A percentile compares a stretch with the other conserved stretches of the same genome.
These are phyloP conservation scores for Tylopilus rubrobrunneus DNA, from an alignment of 768 basidiomycete genomes.

Conservation along the genomic window DNA sequence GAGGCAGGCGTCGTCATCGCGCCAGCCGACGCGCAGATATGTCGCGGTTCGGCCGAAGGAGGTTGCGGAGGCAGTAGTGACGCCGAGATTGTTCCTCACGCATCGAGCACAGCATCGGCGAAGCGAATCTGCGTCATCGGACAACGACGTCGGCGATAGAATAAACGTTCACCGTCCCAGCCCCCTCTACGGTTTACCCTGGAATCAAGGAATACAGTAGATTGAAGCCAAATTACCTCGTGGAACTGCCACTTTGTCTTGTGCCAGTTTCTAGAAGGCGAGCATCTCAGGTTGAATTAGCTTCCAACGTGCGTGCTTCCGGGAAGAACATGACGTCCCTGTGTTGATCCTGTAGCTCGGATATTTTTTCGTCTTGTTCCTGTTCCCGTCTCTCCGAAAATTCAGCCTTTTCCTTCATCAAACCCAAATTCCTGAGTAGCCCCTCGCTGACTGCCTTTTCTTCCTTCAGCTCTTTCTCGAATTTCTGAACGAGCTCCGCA, in stretches of 20 bases:
- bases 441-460: constrained; percentile 81
- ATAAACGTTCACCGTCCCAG: background rate
- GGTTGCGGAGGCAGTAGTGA: constrained; percentile 1
- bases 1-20: constrained; percentile 29
- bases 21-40: constrained; percentile 6
- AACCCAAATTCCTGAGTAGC: constrained; percentile 67
- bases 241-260: background rate
- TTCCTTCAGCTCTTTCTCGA: constrained; percentile 74
- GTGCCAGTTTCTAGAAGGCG: background rate
- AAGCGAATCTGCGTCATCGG: constrained; percentile 21
- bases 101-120: constrained; percentile 20
- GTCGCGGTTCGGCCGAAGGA: constrained; percentile 5
- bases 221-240: background rate
- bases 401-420: constrained; percentile 55
- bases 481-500: constrained; percentile 54
- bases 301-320: constrained; percentile 55
- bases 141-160: constrained; percentile 1
- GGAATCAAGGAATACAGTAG: background rate
- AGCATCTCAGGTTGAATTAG: background rate
- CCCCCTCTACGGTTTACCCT: background rate
- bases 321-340: constrained; percentile 94
- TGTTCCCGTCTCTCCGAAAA: constrained; percentile 52
- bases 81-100: constrained; percentile 7
- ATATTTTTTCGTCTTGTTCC: constrained; percentile 51
- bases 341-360: constrained; percentile 83